Conservation (phyloP, 371 early-diverging fungal genomes). For the Quaeritorhiza haematococci region DNA sequence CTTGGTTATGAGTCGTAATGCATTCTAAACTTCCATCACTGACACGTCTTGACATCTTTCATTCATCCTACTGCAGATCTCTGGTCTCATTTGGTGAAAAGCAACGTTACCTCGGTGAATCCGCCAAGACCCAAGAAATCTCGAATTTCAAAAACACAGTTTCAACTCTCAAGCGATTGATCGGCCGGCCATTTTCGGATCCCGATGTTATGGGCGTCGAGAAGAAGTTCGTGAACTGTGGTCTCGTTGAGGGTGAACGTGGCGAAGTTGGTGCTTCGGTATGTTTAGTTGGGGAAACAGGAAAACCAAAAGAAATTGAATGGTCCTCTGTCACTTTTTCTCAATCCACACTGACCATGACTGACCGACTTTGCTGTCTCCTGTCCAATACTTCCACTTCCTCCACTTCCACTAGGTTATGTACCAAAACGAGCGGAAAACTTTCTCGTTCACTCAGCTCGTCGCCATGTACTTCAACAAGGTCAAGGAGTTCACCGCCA, state of each 20-base stretch:
- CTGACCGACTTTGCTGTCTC: no score
- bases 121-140: constrained; percentile 90
- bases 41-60: not conserved
- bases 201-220: constrained; percentile 82
- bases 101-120: constrained; percentile 92
- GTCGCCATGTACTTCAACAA: constrained; percentile 83
- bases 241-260: constrained; percentile 78
- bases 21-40: not conserved
- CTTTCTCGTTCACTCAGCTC: constrained; percentile 85
- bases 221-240: constrained; percentile 71
- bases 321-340: not conserved
- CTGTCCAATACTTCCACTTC: constrained; percentile 37
- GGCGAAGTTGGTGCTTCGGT: constrained; percentile 64
- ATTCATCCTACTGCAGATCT: constrained; percentile 41
- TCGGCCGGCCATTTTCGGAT: constrained; percentile 88
- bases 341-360: not conserved
- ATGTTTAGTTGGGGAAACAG: not conserved
- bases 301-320: no score
- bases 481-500: constrained; percentile 82
- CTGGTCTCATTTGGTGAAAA: constrained; percentile 91
- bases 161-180: constrained; percentile 88
- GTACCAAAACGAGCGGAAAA: constrained; percentile 21
- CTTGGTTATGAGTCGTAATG: not conserved
- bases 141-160: constrained; percentile 96
- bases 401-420: constrained; percentile 59